Evolutionary conservation across 2,329 filamentous ascomycete species (phyloP).

Genomic region (Cytospora schulzeri): DNA sequence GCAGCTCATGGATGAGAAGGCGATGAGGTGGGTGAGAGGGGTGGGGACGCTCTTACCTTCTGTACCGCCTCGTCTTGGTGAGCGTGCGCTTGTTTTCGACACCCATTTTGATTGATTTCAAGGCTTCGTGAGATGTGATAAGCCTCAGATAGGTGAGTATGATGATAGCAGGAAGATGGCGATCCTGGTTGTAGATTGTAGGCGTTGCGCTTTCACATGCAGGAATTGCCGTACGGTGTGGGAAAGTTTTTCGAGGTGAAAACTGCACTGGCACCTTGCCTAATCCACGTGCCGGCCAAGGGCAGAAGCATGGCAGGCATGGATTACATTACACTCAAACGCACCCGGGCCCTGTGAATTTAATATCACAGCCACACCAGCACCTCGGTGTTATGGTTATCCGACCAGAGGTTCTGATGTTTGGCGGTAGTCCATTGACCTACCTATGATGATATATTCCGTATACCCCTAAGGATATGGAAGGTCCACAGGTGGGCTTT

Average conservation of each 20-base stretch:
- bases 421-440: too few relatives aligned
- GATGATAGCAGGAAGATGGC: not conserved
- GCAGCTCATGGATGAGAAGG: not conserved
- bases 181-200: not conserved
- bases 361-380: not conserved
- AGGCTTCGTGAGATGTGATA: not conserved
- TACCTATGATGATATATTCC: too few relatives aligned
- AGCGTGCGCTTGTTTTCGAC: slow-evolving; percentile 66
- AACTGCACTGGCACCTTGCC: slow-evolving; percentile 10
- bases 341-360: not conserved
- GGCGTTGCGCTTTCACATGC: slow-evolving; percentile 24
- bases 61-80: slow-evolving; percentile 73
- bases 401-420: too few relatives aligned
- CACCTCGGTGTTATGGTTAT: too few relatives aligned
- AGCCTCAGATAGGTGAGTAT: not conserved
- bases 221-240: slow-evolving; percentile 13
- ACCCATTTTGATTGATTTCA: slow-evolving; percentile 57
- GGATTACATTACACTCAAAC: not conserved
- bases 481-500: too few relatives aligned
- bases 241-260: slow-evolving; percentile 22
- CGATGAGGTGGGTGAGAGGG: slow-evolving; percentile 1
- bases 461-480: too few relatives aligned
- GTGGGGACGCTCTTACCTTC: slow-evolving; percentile 61
- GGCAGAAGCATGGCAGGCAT: not conserved
- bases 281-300: slow-evolving; percentile 5